A percentile compares a stretch with the other conserved stretches of the same genome.
phyloP scores from a whole-genome alignment of 805 yeast genomes.

The Scheffersomyces amazonensis region DNA sequence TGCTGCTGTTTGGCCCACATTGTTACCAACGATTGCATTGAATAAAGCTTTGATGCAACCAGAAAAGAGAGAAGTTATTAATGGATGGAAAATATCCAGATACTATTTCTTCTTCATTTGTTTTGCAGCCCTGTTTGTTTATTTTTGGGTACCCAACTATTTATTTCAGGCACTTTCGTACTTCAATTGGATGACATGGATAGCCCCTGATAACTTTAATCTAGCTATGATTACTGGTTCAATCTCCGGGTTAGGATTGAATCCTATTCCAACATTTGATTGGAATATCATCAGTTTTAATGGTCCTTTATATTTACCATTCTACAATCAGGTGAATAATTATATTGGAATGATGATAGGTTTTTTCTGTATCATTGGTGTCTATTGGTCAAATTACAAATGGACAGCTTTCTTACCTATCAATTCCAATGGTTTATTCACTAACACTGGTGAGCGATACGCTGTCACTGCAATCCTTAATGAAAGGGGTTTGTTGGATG shows the following conservation, averaged over 20 bases:
- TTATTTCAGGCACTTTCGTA: slow-evolving; percentile 37
- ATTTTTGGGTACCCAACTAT: slow-evolving; percentile 45
- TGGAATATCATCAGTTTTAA: slow-evolving; percentile 40
- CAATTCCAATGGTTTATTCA: slow-evolving; percentile 42
- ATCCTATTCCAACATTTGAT: slow-evolving; percentile 52
- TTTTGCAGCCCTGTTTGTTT: slow-evolving; percentile 28
- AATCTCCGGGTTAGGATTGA: slow-evolving; percentile 45
- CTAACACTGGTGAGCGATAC: slow-evolving; percentile 46
- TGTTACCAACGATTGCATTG: slow-evolving; percentile 25
- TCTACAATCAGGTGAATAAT: slow-evolving; percentile 18
- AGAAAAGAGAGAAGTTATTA: slow-evolving; percentile 19
- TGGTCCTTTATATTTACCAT: slow-evolving; percentile 40
- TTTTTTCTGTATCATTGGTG: slow-evolving; percentile 12
- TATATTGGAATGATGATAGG: slow-evolving; percentile 14
- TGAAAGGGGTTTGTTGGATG: slow-evolving; percentile 22
- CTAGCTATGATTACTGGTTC: slow-evolving; percentile 49
- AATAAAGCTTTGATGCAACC: slow-evolving; percentile 21
- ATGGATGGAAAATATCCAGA: slow-evolving; percentile 26
- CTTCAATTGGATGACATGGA: slow-evolving; percentile 59
- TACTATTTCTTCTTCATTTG: slow-evolving; percentile 15
- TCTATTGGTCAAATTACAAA: slow-evolving; percentile 15
- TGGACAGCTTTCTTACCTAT: slow-evolving; percentile 26
- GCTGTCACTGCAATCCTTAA: slow-evolving; percentile 40
- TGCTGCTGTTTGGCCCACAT: slow-evolving; percentile 20
- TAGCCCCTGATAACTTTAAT: slow-evolving; percentile 47